Evolutionary conservation across 2,329 filamentous ascomycete species (phyloP), one percentile per base, ranked within the genome.

Genomic region (Sarocladium strictum): DNA sequence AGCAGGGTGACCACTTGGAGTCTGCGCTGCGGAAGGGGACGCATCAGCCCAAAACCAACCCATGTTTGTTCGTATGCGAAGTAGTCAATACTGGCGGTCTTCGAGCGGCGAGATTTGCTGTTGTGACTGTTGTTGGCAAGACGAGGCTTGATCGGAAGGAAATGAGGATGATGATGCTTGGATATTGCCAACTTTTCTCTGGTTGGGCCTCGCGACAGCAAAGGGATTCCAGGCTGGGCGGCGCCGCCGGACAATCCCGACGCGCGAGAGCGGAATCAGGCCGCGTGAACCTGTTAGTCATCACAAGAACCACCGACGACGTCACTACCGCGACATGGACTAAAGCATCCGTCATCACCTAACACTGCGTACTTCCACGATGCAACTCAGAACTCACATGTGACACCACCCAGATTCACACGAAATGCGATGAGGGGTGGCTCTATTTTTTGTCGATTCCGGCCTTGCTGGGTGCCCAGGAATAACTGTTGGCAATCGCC

Each of bases 31-130:
- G 19, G 69, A 61, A 54, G 75, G 64, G 45, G 70, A 52, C 56
- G 69, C 58, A 58, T 84, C 81, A 57, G 80, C 78, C 81, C 81
- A 85, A 63, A 85, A 85, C 81, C 81, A 84, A 60, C 81, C 81
- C 81, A 84, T 85, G 56, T 53, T 37, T 55, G 33, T 47, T 32
- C 53, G 37, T 52, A 32, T 14, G 51, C 37, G 19, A 21, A 27
- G 21, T 55, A 11, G n/a, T n/a, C n/a, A n/a, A n/a, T n/a, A n/a
- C n/a, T n/a, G n/a, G n/a, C n/a, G n/a, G n/a, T n/a, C n/a, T n/a
- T n/a, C n/a, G n/a, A n/a, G n/a, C n/a, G n/a, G n/a, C n/a, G n/a
- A n/a, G n/a, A n/a, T n/a, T n/a, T n/a, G n/a, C n/a, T n/a, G n/a
- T n/a, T n/a, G n/a, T n/a, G n/a, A n/a, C n/a, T n/a, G n/a, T n/a